These are phyloP conservation scores for Hyaloscypha finlandica DNA, from an alignment of 495 filamentous ascomycete species.

Conservation along the genomic window DNA sequence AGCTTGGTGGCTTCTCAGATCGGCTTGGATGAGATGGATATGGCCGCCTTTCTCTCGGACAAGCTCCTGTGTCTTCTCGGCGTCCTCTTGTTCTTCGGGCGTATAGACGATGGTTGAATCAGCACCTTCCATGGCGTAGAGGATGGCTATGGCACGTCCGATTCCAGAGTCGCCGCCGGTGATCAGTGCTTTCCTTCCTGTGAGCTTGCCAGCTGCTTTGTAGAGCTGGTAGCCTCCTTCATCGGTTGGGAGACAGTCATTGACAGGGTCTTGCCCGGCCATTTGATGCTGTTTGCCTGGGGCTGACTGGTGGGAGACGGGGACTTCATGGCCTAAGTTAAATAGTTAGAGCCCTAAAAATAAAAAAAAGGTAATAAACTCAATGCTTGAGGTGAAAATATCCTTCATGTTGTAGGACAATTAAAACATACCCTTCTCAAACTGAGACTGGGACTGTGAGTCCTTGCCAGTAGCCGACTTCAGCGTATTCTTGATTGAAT, in stretches of 20 bases:
- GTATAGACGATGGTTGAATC: conserved; percentile 74
- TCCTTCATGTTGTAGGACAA: not conserved
- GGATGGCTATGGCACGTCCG: conserved; percentile 73
- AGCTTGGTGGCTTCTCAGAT: conserved; percentile 63
- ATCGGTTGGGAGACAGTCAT: conserved; percentile 68
- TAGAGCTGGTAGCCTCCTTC: conserved; percentile 73
- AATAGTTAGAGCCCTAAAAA: not conserved
- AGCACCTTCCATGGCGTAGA: conserved; percentile 85
- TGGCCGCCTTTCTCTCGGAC: conserved; percentile 67
- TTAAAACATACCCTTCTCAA: conserved; percentile 48
- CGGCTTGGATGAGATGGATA: conserved; percentile 60
- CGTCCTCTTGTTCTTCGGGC: conserved; percentile 76
- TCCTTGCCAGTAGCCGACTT: conserved; percentile 36
- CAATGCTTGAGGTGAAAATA: not conserved
- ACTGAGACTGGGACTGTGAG: conserved; percentile 44
- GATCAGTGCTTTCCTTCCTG: conserved; percentile 74
- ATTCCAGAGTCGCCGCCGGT: conserved; percentile 85
- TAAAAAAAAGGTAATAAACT: not conserved
- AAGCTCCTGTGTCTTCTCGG: conserved; percentile 63
- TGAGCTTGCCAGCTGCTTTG: conserved; percentile 75
- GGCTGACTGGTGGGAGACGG: conserved; percentile 63
- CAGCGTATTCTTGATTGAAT: not conserved
- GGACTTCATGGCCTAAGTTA: conserved; percentile 62
- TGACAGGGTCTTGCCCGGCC: conserved; percentile 59
- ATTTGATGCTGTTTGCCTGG: conserved; percentile 71